Evolutionary conservation across 1,284 basidiomycete genomes (phyloP).

Genomic region (Fomitopsis betulina): DNA sequence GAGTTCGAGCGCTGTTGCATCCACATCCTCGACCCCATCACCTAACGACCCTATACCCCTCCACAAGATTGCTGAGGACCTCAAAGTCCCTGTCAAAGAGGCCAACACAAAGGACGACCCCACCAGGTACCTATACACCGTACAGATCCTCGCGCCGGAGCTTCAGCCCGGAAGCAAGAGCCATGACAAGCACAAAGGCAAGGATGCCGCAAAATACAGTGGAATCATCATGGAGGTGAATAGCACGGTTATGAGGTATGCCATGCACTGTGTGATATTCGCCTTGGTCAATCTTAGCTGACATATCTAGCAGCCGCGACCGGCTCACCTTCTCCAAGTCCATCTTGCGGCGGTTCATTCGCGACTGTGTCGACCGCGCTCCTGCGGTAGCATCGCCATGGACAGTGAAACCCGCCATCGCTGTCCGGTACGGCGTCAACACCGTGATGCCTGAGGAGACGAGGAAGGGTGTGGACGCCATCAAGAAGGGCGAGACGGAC

Average conservation of each 20-base stretch:
- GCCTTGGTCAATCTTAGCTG: background rate
- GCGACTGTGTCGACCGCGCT: slow-evolving; percentile 90
- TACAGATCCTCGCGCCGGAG: slow-evolving; percentile 79
- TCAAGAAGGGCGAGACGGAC: slow-evolving; percentile 85
- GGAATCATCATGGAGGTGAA: slow-evolving; percentile 80
- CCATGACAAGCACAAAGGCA: slow-evolving; percentile 39
- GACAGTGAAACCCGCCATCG: slow-evolving; percentile 86
- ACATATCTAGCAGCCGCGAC: slow-evolving; percentile 65
- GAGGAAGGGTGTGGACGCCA: slow-evolving; percentile 70
- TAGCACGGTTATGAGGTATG: slow-evolving; percentile 75
- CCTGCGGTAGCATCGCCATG: slow-evolving; percentile 91
- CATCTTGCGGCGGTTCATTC: slow-evolving; percentile 92
- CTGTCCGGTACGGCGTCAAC: slow-evolving; percentile 79
- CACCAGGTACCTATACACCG: slow-evolving; percentile 80
- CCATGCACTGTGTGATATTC: background rate
- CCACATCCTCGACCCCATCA: slow-evolving; percentile 25
- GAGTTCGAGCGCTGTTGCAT: slow-evolving; percentile 19
- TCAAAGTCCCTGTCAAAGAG: slow-evolving; percentile 71
- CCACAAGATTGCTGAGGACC: slow-evolving; percentile 77
- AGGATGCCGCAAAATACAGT: slow-evolving; percentile 46
- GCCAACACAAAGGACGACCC: slow-evolving; percentile 77
- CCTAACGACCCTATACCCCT: slow-evolving; percentile 24
- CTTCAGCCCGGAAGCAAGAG: slow-evolving; percentile 62
- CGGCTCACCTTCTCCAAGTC: slow-evolving; percentile 94
- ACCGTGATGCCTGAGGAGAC: slow-evolving; percentile 83